phyloP scores from a whole-genome alignment of 305 asterid genomes.

The Solanum hybrid region DNA sequence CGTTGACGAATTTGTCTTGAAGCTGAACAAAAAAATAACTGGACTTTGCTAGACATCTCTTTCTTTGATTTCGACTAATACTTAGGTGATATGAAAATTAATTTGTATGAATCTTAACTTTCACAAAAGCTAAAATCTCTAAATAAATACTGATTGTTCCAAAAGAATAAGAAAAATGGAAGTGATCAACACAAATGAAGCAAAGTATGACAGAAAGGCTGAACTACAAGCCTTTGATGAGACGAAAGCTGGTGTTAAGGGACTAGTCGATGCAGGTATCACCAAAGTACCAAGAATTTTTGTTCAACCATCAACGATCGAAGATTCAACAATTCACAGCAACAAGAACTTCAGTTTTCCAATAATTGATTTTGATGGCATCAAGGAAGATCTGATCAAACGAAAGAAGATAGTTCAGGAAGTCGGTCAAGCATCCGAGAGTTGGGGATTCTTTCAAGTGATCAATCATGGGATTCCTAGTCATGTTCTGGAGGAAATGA shows the following conservation, averaged over 20 bases:
- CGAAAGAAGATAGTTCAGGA: background rate
- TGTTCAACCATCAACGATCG: background rate
- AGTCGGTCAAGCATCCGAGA: background rate
- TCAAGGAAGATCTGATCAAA: background rate
- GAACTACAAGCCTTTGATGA: slow-evolving; percentile 7
- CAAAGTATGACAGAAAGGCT: background rate
- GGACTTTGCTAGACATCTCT: background rate
- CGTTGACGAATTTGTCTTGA: background rate
- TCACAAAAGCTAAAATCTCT: background rate
- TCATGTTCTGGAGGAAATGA: slow-evolving; percentile 3
- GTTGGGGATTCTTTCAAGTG: slow-evolving; percentile 1
- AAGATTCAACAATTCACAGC: background rate
- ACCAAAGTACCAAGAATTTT: background rate
- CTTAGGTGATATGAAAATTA: background rate
- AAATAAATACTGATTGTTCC: background rate
- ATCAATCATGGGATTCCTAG: slow-evolving; percentile 2
- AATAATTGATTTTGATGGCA: background rate
- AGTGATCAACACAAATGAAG: background rate
- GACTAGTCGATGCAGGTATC: slow-evolving; percentile 6
- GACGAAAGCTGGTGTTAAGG: slow-evolving; percentile 7
- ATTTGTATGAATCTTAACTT: background rate
- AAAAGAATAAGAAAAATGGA: background rate
- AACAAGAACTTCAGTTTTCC: background rate
- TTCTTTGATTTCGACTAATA: background rate
- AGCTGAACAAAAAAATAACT: background rate